Evolutionary conservation across 768 basidiomycete species (phyloP), one percentile per base, ranked within the genome.

Genomic region (Macrocybe gigantea): DNA sequence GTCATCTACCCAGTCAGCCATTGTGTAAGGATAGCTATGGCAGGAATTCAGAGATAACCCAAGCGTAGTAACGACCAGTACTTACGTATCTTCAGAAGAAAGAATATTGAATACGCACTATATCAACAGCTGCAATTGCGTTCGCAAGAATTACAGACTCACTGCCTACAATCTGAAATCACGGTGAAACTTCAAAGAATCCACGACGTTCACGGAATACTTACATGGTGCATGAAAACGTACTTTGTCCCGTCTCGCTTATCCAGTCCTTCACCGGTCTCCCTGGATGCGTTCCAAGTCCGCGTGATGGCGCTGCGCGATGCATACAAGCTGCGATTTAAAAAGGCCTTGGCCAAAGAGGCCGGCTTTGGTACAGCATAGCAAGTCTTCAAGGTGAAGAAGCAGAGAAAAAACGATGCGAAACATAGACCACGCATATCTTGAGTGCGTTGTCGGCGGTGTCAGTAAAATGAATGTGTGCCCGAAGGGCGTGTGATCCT

Each of bases 161-260:
- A 10, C 1, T 14, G 31, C 33, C 33, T 33, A 22, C 15, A 53
- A 39, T n/a, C 5, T 7, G 8, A 36, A 13, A 38, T 11, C 6
- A 37, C 38, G 9, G 7, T 32, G 7, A 32, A 7, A 12, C 32
- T 33, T 14, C 12, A 32, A 37, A 33, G n/a, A n/a, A 36, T 13
- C 38, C 32, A 12, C 36, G 10, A 33, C 33, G 35, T 13, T 30
- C 44, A n/a, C 11, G 2, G 31, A 12, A 29, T 29, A 60, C 73
- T 41, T 57, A 75, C 76, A 61, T 73, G 69, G 48, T 78, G 74
- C 72, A 77, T 75, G 49, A 77, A 74, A 12, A 77, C 71, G 54
- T 75, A 74, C 65, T 73, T 75, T 5, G 64, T 58, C n/a, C 66
- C 67, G 56, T 67, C 70, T 39, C 72, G 61, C 51, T 70, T 73